These are phyloP conservation scores for Chenopodium formosanum DNA, from an alignment of 148 eudicot species.

Conservation along the genomic window DNA sequence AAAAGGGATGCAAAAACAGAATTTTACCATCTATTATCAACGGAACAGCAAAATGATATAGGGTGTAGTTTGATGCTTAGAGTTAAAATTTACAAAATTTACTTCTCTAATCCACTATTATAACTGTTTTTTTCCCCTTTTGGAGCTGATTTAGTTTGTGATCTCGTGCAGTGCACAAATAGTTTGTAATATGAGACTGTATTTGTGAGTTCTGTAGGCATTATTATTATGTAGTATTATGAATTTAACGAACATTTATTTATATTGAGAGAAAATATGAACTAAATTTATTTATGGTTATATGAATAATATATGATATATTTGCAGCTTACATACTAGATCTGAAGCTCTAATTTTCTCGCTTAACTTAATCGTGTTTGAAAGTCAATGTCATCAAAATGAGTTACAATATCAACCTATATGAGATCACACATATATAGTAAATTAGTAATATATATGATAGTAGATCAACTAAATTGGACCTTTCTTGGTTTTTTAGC, in stretches of 20 bases:
- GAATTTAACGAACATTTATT: no score
- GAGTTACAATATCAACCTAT: not conserved
- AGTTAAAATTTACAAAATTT: not conserved
- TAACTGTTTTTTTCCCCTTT: no score
- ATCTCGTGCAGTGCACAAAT: no score
- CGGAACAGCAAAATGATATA: no score
- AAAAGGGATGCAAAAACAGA: not conserved
- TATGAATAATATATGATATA: not conserved
- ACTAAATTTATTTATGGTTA: no score
- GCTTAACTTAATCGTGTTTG: not conserved
- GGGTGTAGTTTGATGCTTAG: not conserved
- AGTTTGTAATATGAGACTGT: no score
- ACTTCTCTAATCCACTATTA: no score
- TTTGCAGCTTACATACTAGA: not conserved
- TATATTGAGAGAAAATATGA: no score
- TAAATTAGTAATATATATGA: not conserved
- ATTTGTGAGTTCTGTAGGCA: no score
- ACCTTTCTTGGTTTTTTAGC: not conserved
- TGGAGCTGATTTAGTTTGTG: no score
- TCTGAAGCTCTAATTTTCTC: not conserved
- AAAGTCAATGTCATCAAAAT: constrained; percentile 4
- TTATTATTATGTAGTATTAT: no score
- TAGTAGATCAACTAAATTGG: not conserved
- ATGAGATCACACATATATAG: not conserved
- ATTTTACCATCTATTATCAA: not conserved